These are phyloP conservation scores for Periconia sp. DNA, from an alignment of 2,329 filamentous ascomycete genomes.

Conservation along the genomic window DNA sequence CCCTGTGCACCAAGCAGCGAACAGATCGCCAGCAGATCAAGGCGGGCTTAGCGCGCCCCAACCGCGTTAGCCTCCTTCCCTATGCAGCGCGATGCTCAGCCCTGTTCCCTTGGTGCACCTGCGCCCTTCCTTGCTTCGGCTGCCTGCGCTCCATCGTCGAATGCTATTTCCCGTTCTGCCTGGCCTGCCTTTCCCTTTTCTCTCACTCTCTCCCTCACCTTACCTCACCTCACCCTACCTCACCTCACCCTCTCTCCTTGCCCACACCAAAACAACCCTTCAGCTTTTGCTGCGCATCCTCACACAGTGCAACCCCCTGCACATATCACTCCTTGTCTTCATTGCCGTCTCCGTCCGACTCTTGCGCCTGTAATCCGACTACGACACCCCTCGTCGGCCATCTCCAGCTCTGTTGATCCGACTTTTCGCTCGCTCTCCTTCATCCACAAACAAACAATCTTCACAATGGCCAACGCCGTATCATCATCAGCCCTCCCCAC, in stretches of 20 bases:
- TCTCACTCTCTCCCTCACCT: background rate
- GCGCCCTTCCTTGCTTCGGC: background rate
- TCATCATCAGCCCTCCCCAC: background rate
- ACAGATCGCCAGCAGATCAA: too few relatives aligned
- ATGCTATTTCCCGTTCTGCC: background rate
- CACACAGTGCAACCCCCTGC: background rate
- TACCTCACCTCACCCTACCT: background rate
- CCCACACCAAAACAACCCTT: background rate
- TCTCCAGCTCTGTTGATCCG: background rate
- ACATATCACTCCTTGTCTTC: background rate
- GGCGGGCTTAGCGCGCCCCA: too few relatives aligned
- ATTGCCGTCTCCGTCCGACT: background rate
- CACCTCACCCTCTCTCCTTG: background rate
- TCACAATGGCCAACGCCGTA: background rate
- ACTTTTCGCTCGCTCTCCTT: background rate
- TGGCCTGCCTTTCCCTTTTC: background rate
- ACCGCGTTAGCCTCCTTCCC: too few relatives aligned
- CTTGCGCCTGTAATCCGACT: background rate
- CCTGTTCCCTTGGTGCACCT: background rate
- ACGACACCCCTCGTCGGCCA: background rate
- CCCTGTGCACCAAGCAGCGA: too few relatives aligned
- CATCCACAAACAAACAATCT: background rate
- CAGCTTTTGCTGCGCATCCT: background rate
- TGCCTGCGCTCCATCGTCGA: too few relatives aligned
- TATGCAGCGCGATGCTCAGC: background rate